These are phyloP conservation scores for Boletales sp. DNA, from an alignment of 768 basidiomycete genomes.

Conservation along the genomic window DNA sequence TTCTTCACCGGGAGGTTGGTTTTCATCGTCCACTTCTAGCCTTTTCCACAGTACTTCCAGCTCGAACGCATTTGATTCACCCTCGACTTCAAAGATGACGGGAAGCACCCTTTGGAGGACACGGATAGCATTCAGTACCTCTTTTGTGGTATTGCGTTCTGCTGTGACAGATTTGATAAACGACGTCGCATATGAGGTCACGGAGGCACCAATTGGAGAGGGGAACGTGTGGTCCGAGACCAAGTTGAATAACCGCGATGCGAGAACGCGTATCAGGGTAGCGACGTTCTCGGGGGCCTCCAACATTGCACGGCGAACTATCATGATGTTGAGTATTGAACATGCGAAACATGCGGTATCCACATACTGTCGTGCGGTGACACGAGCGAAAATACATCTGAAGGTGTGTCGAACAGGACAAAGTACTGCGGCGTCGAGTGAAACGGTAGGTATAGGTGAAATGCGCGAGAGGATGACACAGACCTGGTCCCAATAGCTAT, in stretches of 20 bases:
- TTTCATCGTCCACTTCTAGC: constrained; percentile 43
- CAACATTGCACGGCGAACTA: constrained; percentile 78
- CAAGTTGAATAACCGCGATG: constrained; percentile 67
- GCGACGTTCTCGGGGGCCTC: constrained; percentile 86
- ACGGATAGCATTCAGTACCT: constrained; percentile 90
- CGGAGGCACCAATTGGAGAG: constrained; percentile 48
- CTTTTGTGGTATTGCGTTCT: constrained; percentile 71
- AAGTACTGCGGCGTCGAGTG: constrained; percentile 54
- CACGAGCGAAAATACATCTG: constrained; percentile 88
- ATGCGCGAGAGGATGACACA: constrained; percentile 17
- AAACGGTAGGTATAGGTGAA: neutral
- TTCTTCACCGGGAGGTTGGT: constrained; percentile 23
- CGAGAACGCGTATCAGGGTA: constrained; percentile 71
- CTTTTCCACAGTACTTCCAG: constrained; percentile 80
- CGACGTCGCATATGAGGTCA: constrained; percentile 65
- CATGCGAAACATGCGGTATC: constrained; percentile 1
- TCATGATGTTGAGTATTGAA: constrained; percentile 5
- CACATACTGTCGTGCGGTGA: constrained; percentile 78
- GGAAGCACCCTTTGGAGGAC: constrained; percentile 87
- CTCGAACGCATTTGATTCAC: constrained; percentile 71
- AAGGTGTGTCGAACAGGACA: constrained; percentile 80
- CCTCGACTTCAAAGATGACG: constrained; percentile 79
- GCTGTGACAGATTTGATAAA: constrained; percentile 57
- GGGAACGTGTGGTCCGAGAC: constrained; percentile 82
- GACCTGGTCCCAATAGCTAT: constrained; percentile 91